Evolutionary conservation across 352 stramenopile genomes (phyloP).

Genomic region (Globisporangium perplexum): DNA sequence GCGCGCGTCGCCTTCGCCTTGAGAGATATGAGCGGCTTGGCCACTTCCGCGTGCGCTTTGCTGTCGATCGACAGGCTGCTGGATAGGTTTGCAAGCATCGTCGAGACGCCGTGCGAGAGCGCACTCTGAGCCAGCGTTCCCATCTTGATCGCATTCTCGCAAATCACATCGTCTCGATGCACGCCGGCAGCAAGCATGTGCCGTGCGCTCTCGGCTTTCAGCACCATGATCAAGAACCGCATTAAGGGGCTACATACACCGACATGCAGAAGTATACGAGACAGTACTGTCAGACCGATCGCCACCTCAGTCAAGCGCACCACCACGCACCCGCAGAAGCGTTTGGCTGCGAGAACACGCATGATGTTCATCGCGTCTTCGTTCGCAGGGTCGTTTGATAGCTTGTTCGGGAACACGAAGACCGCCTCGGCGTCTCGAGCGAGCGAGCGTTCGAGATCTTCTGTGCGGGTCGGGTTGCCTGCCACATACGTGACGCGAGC

Average conservation of each 20-base stretch:
- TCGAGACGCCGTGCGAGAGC: slow-evolving; percentile 70
- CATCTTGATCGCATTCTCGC: slow-evolving; percentile 88
- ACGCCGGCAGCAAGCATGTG: slow-evolving; percentile 79
- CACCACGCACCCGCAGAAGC: slow-evolving; percentile 55
- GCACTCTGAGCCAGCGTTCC: slow-evolving; percentile 74
- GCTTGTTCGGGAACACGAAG: slow-evolving; percentile 84
- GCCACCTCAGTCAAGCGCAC: background rate
- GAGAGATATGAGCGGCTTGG: slow-evolving; percentile 11
- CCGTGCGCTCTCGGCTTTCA: slow-evolving; percentile 65
- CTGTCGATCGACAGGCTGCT: slow-evolving; percentile 66
- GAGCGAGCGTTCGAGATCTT: slow-evolving; percentile 69
- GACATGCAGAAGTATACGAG: background rate
- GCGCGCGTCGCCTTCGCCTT: slow-evolving; percentile 30
- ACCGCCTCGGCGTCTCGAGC: slow-evolving; percentile 54
- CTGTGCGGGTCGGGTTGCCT: slow-evolving; percentile 54
- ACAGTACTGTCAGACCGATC: slow-evolving; percentile 1
- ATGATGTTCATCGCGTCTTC: slow-evolving; percentile 87
- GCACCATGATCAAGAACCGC: slow-evolving; percentile 70
- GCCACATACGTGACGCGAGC: slow-evolving; percentile 77
- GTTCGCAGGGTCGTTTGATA: slow-evolving; percentile 56
- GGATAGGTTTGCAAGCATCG: slow-evolving; percentile 81
- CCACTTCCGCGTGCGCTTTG: slow-evolving; percentile 11
- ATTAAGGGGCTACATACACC: slow-evolving; percentile 28
- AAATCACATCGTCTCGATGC: slow-evolving; percentile 77
- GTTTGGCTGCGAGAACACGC: slow-evolving; percentile 63